Evolutionary conservation across 805 yeast species (phyloP), one percentile per base, ranked within the genome.

Genomic region (Starmerella potacharoeniae): DNA sequence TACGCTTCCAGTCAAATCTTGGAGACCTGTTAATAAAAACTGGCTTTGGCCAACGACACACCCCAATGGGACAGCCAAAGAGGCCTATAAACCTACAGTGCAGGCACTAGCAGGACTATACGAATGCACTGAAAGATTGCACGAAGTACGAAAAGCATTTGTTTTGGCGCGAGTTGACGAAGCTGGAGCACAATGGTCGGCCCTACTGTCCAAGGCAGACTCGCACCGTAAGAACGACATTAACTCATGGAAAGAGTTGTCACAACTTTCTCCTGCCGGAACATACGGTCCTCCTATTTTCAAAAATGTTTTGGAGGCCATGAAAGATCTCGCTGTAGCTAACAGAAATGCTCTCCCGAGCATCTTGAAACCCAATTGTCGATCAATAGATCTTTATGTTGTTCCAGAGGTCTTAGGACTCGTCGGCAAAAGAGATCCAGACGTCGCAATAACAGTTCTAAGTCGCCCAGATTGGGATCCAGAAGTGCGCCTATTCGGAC

Each of bases 41-140:
- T 57, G 59, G 59, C 57, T 57, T 17, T 14, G 35, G 35, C 57
- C 56, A 13, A 57, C 59, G 7, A 52, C 52, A 17, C 22, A 31
- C 8, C 6, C 6, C 5, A 10, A 40, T 17, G 59, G 59, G 2
- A 13, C 9, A 2, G 52, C 54, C 34, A 14, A 16, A 42, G 17
- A 31, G 4, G 31, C 29, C 14, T 57, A 35, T 37, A 35, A 10
- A 39, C 53, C 55, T 4, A 34, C 47, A 34, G 10, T 57, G 22
- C 11, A 33, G n/a, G 57, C 55, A 0, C 31, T 57, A 11, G 51
- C 31, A 7, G 44, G 29, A 3, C 45, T 53, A 5, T 13, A 39
- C 5, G 13, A 17, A 22, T 10, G 39, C 46, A 14, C 5, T 9
- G 42, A 30, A 2, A 11, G 5, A 17, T 35, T 57, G 16, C 22